A percentile compares a stretch with the other conserved stretches of the same genome.
phyloP scores from a whole-genome alignment of 352 stramenopile species.

The Phytophthora cryptogea region DNA sequence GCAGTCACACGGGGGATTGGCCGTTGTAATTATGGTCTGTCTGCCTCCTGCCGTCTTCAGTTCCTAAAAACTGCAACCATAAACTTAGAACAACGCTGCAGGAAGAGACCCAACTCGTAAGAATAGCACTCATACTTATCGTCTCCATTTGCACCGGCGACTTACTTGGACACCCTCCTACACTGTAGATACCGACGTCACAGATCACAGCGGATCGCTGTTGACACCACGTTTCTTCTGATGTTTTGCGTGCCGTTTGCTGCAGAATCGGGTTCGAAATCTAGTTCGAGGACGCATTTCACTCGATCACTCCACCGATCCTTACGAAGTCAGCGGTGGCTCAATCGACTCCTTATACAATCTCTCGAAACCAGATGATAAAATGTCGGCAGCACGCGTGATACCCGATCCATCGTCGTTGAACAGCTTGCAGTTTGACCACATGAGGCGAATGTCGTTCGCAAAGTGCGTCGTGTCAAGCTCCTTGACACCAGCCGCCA shows the following conservation, averaged over 20 bases:
- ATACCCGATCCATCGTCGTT: slow-evolving; percentile 87
- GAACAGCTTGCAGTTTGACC: slow-evolving; percentile 85
- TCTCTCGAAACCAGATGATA: slow-evolving; percentile 67
- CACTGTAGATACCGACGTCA: slow-evolving; percentile 22
- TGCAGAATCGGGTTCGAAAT: not conserved
- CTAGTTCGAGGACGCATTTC: not conserved
- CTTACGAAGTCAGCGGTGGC: slow-evolving; percentile 32
- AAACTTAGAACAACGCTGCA: slow-evolving; percentile 31
- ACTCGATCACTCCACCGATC: slow-evolving; percentile 2
- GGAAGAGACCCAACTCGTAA: slow-evolving; percentile 12
- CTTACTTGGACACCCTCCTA: slow-evolving; percentile 22
- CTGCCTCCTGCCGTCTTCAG: not conserved
- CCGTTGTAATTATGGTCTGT: slow-evolving; percentile 7
- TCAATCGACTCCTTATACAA: slow-evolving; percentile 54
- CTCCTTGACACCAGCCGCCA: slow-evolving; percentile 37
- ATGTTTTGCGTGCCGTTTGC: not conserved
- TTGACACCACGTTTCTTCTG: not conserved
- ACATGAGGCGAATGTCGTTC: slow-evolving; percentile 80
- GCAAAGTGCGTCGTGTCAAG: slow-evolving; percentile 61
- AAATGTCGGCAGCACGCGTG: slow-evolving; percentile 66
- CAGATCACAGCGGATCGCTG: slow-evolving; percentile 1
- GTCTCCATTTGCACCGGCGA: slow-evolving; percentile 19
- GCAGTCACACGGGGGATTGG: not conserved
- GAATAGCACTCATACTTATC: slow-evolving; percentile 37
- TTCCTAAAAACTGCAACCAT: slow-evolving; percentile 12